phyloP scores from a whole-genome alignment of 805 yeast species.

The Grigorovia transvaalensis region DNA sequence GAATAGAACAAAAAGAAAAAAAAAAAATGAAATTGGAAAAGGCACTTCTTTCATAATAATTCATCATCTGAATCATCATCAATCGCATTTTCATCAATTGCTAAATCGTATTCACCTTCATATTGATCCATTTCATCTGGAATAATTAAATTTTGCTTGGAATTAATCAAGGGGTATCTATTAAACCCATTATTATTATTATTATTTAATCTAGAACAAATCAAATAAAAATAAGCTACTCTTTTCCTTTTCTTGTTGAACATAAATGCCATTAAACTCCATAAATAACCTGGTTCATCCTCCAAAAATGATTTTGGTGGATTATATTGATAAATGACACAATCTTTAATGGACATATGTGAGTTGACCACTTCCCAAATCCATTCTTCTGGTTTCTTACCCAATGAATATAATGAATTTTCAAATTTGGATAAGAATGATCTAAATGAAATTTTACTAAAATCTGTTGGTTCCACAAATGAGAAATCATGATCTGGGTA shows the following conservation, averaged over 20 bases:
- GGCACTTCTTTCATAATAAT: not conserved
- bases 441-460: conserved; percentile 40
- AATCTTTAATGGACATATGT: conserved; percentile 55
- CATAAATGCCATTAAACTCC: conserved; percentile 72
- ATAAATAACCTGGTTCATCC: conserved; percentile 32
- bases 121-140: conserved; percentile 32
- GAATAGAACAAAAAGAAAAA: not conserved
- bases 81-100: conserved; percentile 32
- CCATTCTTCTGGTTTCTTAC: conserved; percentile 49
- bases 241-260: conserved; percentile 86
- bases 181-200: conserved; percentile 26
- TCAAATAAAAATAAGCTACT: conserved; percentile 75
- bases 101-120: conserved; percentile 39
- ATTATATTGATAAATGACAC: conserved; percentile 54
- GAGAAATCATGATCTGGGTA: conserved; percentile 96
- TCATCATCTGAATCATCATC: conserved; percentile 30
- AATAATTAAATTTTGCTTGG: conserved; percentile 24
- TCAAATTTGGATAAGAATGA: conserved; percentile 60
- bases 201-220: conserved; percentile 37
- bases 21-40: not conserved
- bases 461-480: conserved; percentile 69
- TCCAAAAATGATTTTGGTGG: conserved; percentile 30
- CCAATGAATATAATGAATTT: conserved; percentile 61
- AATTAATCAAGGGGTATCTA: conserved; percentile 17
- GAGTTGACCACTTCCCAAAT: conserved; percentile 83